Evolutionary conservation across 1,284 basidiomycete genomes (phyloP).

Genomic region (Ceratobasidium sp.): DNA sequence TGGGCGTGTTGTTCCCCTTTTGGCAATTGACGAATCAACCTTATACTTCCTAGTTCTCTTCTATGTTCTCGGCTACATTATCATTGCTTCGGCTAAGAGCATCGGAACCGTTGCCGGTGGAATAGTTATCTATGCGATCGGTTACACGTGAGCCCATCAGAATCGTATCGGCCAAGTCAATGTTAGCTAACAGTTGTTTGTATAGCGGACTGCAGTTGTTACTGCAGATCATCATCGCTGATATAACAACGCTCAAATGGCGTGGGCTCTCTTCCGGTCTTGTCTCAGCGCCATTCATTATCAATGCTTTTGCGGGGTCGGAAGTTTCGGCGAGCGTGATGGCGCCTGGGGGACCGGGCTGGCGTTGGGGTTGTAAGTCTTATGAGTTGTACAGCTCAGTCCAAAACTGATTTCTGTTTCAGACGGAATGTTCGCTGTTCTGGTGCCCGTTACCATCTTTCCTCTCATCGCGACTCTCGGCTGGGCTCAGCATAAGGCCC

Average conservation of each 20-base stretch:
- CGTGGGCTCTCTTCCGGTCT: conserved; percentile 64
- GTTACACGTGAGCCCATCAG: conserved; percentile 54
- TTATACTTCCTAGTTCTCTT: conserved; percentile 32
- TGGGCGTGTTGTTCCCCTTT: neutral
- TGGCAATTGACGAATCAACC: conserved; percentile 22
- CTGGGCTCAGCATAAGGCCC: conserved; percentile 79
- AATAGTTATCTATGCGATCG: conserved; percentile 50
- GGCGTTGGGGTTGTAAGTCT: conserved; percentile 69
- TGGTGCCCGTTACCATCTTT: conserved; percentile 68
- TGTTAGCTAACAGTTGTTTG: conserved; percentile 48
- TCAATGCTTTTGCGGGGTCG: conserved; percentile 63
- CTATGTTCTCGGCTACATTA: conserved; percentile 56
- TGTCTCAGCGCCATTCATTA: conserved; percentile 62
- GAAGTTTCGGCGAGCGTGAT: conserved; percentile 64
- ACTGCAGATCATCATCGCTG: conserved; percentile 63
- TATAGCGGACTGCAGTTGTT: conserved; percentile 64
- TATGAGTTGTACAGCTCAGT: conserved; percentile 56
- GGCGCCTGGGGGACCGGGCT: conserved; percentile 56
- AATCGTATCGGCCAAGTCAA: neutral
- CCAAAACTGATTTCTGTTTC: conserved; percentile 13
- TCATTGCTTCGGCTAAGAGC: conserved; percentile 63
- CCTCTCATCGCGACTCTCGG: conserved; percentile 76
- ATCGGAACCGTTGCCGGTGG: conserved; percentile 63
- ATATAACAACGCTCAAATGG: conserved; percentile 68
- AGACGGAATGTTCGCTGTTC: conserved; percentile 78